Conservation (phyloP, 23 red algal species). For the Gracilaria vermiculophylla region DNA sequence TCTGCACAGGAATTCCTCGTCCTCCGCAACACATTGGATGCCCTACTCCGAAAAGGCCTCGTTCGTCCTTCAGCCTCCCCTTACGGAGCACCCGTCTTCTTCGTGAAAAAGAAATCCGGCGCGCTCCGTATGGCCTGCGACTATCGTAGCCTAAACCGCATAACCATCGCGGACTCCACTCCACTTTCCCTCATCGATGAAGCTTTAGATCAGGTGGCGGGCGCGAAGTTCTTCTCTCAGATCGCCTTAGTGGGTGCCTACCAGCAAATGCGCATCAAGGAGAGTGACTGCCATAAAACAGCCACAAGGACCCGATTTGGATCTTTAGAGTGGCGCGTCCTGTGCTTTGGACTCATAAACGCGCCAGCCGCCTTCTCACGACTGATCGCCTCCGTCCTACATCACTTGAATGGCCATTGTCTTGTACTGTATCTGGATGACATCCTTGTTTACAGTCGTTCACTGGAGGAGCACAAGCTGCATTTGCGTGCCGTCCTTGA, state of each 20-base stretch:
- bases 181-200: slow-evolving; percentile 16
- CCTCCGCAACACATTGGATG: no score
- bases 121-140: slow-evolving; percentile 23
- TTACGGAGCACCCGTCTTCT: slow-evolving; percentile 18
- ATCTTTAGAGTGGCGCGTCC: not conserved
- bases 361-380: not conserved
- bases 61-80: not conserved
- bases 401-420: not conserved
- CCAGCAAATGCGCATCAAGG: not conserved
- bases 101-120: not conserved
- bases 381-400: not conserved
- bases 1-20: no score
- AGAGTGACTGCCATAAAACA: slow-evolving; percentile 8
- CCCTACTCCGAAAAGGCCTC: slow-evolving; percentile 10
- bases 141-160: not conserved
- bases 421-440: slow-evolving; percentile 14
- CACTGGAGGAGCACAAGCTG: not conserved
- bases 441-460: not conserved
- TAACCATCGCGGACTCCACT: not conserved
- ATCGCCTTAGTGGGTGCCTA: slow-evolving; percentile 7
- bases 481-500: not conserved
- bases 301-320: slow-evolving; percentile 24
- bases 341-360: slow-evolving; percentile 11
- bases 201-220: not conserved
- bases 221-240: slow-evolving; percentile 20